phyloP scores from a whole-genome alignment of 2,329 filamentous ascomycete species.

The Drechmeria coniospora region DNA sequence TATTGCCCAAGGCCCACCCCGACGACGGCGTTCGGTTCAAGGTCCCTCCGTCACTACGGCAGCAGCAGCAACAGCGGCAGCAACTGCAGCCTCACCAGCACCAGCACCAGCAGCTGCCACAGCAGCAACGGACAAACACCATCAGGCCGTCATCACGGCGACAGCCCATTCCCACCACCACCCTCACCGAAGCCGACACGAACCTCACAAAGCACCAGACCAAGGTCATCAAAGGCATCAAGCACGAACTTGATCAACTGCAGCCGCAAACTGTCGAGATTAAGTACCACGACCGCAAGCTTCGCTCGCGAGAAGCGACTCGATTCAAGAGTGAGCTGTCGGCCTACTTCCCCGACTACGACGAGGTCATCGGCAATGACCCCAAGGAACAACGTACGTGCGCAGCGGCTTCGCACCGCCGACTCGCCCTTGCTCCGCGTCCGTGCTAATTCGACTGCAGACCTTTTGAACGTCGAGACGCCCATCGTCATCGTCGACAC shows the following conservation, averaged over 20 bases:
- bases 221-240: constrained; percentile 46
- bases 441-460: constrained; percentile 26
- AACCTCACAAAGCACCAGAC: constrained; percentile 34
- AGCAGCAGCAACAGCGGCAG: constrained; percentile 6
- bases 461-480: constrained; percentile 57
- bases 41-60: constrained; percentile 12
- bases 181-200: constrained; percentile 11
- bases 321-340: constrained; percentile 84
- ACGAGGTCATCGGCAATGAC: constrained; percentile 81
- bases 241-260: constrained; percentile 42
- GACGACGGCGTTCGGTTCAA: constrained; percentile 12
- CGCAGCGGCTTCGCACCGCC: not conserved
- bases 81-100: constrained; percentile 3
- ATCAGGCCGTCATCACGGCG: constrained; percentile 7
- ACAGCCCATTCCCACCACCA: constrained; percentile 6
- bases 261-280: constrained; percentile 30
- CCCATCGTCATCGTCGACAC: constrained; percentile 55
- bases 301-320: constrained; percentile 74
- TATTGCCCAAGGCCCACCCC: constrained; percentile 21
- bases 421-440: not conserved
- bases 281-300: constrained; percentile 53
- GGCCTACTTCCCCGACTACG: constrained; percentile 84
- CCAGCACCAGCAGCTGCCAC: constrained; percentile 2
- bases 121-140: constrained; percentile 2
- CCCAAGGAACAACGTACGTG: constrained; percentile 60